Conservation (phyloP, 2,329 filamentous ascomycete species). For the Scedosporium aurantiacum region DNA sequence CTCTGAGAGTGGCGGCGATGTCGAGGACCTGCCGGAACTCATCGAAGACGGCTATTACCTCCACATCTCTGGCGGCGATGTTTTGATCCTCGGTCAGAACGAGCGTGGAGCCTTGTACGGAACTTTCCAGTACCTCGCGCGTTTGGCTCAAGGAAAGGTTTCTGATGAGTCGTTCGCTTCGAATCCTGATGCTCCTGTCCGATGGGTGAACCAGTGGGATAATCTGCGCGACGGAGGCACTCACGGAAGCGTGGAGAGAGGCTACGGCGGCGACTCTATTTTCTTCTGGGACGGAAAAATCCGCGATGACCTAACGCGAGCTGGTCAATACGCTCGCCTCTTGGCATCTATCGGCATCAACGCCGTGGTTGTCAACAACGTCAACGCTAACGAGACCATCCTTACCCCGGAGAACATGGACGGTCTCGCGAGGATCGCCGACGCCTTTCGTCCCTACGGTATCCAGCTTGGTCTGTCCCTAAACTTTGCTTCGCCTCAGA, state of each 20-base stretch:
- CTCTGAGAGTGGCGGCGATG: slow-evolving; percentile 20
- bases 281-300: slow-evolving; percentile 52
- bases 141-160: slow-evolving; percentile 49
- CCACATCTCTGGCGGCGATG: slow-evolving; percentile 28
- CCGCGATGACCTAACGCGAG: slow-evolving; percentile 47
- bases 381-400: slow-evolving; percentile 54
- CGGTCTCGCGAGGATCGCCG: slow-evolving; percentile 50
- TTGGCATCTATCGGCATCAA: slow-evolving; percentile 57
- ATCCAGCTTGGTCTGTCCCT: slow-evolving; percentile 55
- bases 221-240: slow-evolving; percentile 42
- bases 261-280: slow-evolving; percentile 57
- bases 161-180: slow-evolving; percentile 33
- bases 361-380: slow-evolving; percentile 58
- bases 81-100: slow-evolving; percentile 53
- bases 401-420: slow-evolving; percentile 46
- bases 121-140: slow-evolving; percentile 56
- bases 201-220: slow-evolving; percentile 67
- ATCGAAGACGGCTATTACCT: slow-evolving; percentile 53
- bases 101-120: slow-evolving; percentile 59
- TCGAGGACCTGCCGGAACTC: slow-evolving; percentile 26
- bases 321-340: slow-evolving; percentile 51
- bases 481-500: slow-evolving; percentile 55
- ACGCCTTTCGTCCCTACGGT: slow-evolving; percentile 56
- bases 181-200: slow-evolving; percentile 49
- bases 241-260: slow-evolving; percentile 50